phyloP scores from a whole-genome alignment of 139 green algal genomes.

The Micractinium conductrix region DNA sequence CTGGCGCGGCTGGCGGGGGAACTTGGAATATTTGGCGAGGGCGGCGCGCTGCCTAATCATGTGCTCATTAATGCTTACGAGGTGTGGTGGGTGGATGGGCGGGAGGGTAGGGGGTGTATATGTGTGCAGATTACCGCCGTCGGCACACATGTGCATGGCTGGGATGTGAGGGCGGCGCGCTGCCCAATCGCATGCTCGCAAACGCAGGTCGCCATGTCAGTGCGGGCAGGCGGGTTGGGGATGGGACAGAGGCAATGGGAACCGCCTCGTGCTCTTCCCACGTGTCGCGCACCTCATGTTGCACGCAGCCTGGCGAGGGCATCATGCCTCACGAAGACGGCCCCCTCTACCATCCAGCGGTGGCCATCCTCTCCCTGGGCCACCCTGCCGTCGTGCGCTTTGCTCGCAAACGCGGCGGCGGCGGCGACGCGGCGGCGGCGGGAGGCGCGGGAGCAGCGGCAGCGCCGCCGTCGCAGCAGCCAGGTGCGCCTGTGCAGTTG shows the following conservation, averaged over 20 bases:
- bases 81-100: not conserved
- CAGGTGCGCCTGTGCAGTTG: too few relatives aligned
- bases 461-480: too few relatives aligned
- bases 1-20: not conserved
- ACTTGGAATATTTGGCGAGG: not conserved
- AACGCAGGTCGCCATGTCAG: too few relatives aligned
- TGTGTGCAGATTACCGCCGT: too few relatives aligned
- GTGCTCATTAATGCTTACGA: conserved; percentile 44
- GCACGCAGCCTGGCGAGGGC: conserved; percentile 13
- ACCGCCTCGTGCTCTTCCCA: too few relatives aligned
- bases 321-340: conserved; percentile 43
- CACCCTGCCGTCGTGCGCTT: conserved; percentile 38
- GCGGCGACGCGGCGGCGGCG: not conserved
- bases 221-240: too few relatives aligned
- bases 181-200: too few relatives aligned
- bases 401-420: conserved; percentile 8
- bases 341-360: conserved; percentile 39
- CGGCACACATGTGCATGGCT: too few relatives aligned
- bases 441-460: not conserved
- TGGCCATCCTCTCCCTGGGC: conserved; percentile 36
- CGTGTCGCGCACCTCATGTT: too few relatives aligned
- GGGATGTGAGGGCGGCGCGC: too few relatives aligned
- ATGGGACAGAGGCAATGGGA: too few relatives aligned
- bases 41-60: conserved; percentile 27
- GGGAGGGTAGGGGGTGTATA: too few relatives aligned